Base-by-base conservation (phyloP, 495 filamentous ascomycete species). In the Penicillium cosmopolitanum region DNA sequence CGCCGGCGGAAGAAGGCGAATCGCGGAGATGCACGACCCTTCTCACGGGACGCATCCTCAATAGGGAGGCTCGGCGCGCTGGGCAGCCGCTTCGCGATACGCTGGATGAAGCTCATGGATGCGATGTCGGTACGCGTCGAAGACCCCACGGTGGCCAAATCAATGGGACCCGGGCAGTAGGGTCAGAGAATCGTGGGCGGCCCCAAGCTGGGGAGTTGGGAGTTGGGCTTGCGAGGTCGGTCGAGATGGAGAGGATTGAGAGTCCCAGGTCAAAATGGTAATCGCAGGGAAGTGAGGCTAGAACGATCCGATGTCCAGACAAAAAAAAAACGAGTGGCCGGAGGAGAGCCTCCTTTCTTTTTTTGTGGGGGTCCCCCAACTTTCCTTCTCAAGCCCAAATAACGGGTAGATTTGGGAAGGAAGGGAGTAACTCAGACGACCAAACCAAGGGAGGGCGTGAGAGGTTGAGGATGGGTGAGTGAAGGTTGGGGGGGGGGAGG, bases 1-100 rank as follows among this genome's bases (percentile, higher is more conserved):
- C 93, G 91, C 72, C 90, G 84, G 63, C 87, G 82, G 73, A 98
- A 89, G 74, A 97, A 95, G 60, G 91, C 89, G 75, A 97, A 85
- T 67, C 83, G 80, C 36, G 83, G 77, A 38, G 78, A 72, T 31
- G 78, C 62, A 60, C 71, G 77, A 47, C 82, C 82, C 61, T 84
- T 85, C 56, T 82, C 80, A 50, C 72, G 74, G 58, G 81, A 82
- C 50, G 78, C 68, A 66, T 87, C 83, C 64, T 86, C 84, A 53
- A 90, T 70, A 34, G 86, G 85, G 51, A 88, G 75, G 61, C 77
- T 80, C 52, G 82, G 79, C 66, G 84, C 72, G 36, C 83, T 85
- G 38, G 86, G 86, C 72, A 90, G 71, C 68, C 86, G 82, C 76
- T 88, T 86, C 53, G 76, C 73, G 51, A 90, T 69, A 65, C 87